Conservation (phyloP, 345 rosid species). For the Moricandia arvensis region DNA sequence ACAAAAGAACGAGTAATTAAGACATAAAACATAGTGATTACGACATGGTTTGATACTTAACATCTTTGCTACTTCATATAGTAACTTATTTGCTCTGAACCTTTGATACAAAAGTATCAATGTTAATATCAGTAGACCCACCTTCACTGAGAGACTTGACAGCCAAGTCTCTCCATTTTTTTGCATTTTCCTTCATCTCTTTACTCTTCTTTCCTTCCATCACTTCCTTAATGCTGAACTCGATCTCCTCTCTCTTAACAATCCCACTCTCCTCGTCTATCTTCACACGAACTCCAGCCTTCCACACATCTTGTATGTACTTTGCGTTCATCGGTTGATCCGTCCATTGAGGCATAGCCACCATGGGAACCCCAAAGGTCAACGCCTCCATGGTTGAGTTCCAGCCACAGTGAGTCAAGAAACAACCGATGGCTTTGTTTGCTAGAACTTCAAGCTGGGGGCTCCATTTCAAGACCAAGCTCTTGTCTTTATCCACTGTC, state of each 20-base stretch:
- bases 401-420: conserved; percentile 70
- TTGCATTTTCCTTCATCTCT: conserved; percentile 42
- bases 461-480: conserved; percentile 51
- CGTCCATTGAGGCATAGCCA: conserved; percentile 52
- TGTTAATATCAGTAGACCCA: conserved; percentile 51
- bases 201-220: conserved; percentile 48
- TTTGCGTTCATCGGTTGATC: conserved; percentile 55
- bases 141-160: conserved; percentile 45
- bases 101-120: conserved; percentile 39
- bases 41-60: neutral
- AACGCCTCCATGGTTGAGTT: conserved; percentile 55
- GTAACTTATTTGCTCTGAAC: conserved; percentile 7
- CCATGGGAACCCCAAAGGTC: conserved; percentile 52
- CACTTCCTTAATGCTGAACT: conserved; percentile 45
- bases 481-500: conserved; percentile 30
- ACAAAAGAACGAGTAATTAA: neutral
- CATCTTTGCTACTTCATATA: neutral
- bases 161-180: conserved; percentile 52
- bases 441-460: conserved; percentile 54
- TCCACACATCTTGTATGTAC: conserved; percentile 57
- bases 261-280: conserved; percentile 46
- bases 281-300: conserved; percentile 52
- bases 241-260: conserved; percentile 50
- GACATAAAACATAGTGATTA: neutral
- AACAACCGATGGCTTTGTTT: conserved; percentile 51